Conservation (phyloP, 2,329 filamentous ascomycete species). For the Clonostachys rhizophaga region DNA sequence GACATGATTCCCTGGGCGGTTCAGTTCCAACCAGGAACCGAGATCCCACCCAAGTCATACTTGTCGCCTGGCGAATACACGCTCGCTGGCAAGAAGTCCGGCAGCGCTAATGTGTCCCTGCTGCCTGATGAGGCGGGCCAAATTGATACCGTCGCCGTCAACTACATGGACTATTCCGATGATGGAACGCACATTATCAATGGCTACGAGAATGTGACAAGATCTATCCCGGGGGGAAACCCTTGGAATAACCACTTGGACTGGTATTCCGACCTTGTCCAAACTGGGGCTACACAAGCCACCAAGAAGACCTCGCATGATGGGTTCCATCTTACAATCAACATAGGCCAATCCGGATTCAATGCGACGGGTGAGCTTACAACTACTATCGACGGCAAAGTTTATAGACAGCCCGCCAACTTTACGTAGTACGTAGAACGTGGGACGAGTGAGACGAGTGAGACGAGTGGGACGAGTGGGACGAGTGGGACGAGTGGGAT, state of each 20-base stretch:
- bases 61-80: neutral
- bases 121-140: neutral
- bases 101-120: neutral
- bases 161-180: slow-evolving; percentile 28
- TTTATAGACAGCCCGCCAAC: neutral
- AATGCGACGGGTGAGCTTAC: neutral
- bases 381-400: neutral
- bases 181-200: slow-evolving; percentile 20
- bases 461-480: no score
- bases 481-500: no score
- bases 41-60: neutral
- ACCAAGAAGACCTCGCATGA: neutral
- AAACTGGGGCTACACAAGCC: neutral
- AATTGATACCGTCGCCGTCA: slow-evolving; percentile 18
- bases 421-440: neutral
- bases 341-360: neutral
- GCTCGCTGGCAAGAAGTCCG: neutral
- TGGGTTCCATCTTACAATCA: neutral
- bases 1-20: slow-evolving; percentile 25
- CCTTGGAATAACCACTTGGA: neutral
- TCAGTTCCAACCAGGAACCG: slow-evolving; percentile 14
- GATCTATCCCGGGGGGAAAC: slow-evolving; percentile 1
- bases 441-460: no score
- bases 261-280: neutral
- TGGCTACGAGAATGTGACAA: slow-evolving; percentile 25